Percentiles rank a stretch among this genome's conserved stretches.
phyloP scores from a whole-genome alignment of 495 filamentous ascomycete species.

The Parathielavia hyrcaniae region DNA sequence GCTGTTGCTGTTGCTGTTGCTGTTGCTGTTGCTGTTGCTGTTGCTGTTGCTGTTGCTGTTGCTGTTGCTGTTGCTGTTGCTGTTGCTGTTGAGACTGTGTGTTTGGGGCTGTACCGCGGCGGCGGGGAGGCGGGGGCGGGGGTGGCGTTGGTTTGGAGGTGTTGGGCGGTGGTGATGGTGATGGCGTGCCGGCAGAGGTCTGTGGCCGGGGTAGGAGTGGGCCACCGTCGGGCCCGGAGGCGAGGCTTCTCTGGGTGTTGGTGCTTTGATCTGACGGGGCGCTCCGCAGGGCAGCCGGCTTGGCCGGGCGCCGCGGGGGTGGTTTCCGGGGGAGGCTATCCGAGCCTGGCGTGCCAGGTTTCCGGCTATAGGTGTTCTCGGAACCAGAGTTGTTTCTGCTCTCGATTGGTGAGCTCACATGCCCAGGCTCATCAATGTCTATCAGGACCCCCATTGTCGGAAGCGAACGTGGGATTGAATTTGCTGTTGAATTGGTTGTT shows the following conservation, averaged over 20 bases:
- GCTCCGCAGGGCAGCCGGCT: slow-evolving; percentile 59
- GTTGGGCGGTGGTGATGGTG: slow-evolving; percentile 1
- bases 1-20: background rate
- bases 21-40: background rate
- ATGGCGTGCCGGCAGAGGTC: slow-evolving; percentile 7
- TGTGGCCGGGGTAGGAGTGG: slow-evolving; percentile 1
- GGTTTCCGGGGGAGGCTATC: slow-evolving; percentile 31
- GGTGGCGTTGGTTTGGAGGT: slow-evolving; percentile 23
- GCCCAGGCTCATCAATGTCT: slow-evolving; percentile 52
- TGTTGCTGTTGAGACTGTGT: background rate
- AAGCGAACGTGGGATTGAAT: slow-evolving; percentile 24
- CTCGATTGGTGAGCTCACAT: slow-evolving; percentile 28
- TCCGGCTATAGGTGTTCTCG: background rate
- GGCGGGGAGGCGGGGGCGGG: slow-evolving; percentile 43
- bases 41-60: background rate
- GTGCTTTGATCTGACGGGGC: slow-evolving; percentile 18
- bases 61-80: background rate
- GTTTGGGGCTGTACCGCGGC: slow-evolving; percentile 30
- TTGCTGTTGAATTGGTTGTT: slow-evolving; percentile 9
- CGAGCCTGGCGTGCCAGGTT: slow-evolving; percentile 36
- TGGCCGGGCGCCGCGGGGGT: slow-evolving; percentile 58
- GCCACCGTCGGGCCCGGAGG: background rate
- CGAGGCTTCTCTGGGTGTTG: slow-evolving; percentile 14
- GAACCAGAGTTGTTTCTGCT: background rate
- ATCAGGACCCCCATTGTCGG: slow-evolving; percentile 55